Evolutionary conservation across 2,329 filamentous ascomycete genomes (phyloP), one percentile per base, ranked within the genome.

Genomic region (Diaporthe ilicicola): DNA sequence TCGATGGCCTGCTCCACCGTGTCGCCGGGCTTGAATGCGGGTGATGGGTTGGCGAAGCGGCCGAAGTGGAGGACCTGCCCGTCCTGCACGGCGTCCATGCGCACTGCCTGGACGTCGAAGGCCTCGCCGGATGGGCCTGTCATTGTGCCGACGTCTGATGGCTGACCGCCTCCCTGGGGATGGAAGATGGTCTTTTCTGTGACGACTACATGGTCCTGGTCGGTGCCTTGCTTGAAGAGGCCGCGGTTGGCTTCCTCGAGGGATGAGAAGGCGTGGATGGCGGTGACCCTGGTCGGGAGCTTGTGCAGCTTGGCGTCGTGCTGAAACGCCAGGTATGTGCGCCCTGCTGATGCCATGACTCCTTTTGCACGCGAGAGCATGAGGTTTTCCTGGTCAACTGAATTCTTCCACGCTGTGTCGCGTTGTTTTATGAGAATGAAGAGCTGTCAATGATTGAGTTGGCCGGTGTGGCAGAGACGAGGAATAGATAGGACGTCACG

Each of bases 121-220:
- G 74, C 76, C 24, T 76, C 70, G 9, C 75, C 75, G 19, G 74
- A 67, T 1, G 76, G 65, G 61, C 75, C 73, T 0, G 79, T 81
- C 73, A 94, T 91, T 50, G 77, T 81, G 24, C 92, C 92, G 13
- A 85, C 83, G 73, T 94, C 92, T 0, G 88, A 91, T 0, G 92
- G 92, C 76, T 94, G 92, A 9, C 92, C 92, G 72, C 92, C 92
- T 24, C 92, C 92, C 79, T 94, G 92, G 0, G 91, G 89, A 73
- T 94, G 90, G 80, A 94, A 94, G 72, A 94, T 90, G n/a, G 92
- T 94, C 56, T 87, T 81, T 2, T 87, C 82, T 0, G 90, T 92
- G 7, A 89, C 84, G 24, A 93, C 79, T n/a, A 90, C 86, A 75
- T 86, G 84, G 74, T 89, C 84, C 1, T 84, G 78, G 3, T 55